phyloP scores from a whole-genome alignment of 2,329 filamentous ascomycete genomes.

The Nemania abortiva region DNA sequence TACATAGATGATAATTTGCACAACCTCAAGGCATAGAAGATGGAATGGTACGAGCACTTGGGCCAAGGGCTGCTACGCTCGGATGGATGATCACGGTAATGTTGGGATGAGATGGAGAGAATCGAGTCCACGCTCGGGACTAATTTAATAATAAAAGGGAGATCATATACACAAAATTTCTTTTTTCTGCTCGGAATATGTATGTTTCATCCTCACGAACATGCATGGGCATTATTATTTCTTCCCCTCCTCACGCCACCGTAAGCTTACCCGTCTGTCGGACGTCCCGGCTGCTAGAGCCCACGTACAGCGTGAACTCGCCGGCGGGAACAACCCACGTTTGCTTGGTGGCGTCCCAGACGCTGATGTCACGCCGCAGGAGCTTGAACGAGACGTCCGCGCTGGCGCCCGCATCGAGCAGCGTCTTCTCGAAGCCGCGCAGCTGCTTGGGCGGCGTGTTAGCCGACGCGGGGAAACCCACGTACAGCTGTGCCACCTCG shows the following conservation, averaged over 20 bases:
- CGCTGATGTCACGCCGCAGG: constrained; percentile 70
- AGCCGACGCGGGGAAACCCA: constrained; percentile 57
- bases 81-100: not conserved
- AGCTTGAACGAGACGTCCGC: constrained; percentile 65
- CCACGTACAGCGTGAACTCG: constrained; percentile 57
- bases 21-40: not conserved
- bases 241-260: constrained; percentile 32
- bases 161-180: not conserved
- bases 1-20: no score
- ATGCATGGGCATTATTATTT: not conserved
- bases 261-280: constrained; percentile 54
- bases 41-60: not conserved
- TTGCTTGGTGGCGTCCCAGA: constrained; percentile 71
- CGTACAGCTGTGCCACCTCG: constrained; percentile 74
- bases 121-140: not conserved
- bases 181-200: not conserved
- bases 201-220: not conserved
- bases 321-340: constrained; percentile 64
- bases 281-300: constrained; percentile 62
- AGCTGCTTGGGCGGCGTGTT: constrained; percentile 63
- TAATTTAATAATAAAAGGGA: not conserved
- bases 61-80: not conserved
- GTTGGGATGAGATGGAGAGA: not conserved
- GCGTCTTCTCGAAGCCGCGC: constrained; percentile 72
- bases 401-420: constrained; percentile 61